Conservation (phyloP, 2,329 filamentous ascomycete genomes). For the Aspergillus melleus region DNA sequence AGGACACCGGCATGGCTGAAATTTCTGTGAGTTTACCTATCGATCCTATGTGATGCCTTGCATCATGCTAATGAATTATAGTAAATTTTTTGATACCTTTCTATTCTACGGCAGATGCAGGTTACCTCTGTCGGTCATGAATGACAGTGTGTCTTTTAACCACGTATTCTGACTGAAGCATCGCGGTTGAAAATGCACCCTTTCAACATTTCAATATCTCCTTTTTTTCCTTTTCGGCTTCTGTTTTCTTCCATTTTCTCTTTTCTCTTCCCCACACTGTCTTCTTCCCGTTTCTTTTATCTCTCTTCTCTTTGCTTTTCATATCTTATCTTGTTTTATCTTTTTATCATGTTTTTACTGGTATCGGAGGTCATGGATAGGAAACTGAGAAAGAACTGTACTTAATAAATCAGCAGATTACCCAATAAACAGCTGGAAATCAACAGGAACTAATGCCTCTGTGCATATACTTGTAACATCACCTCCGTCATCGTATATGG, state of each 20-base stretch:
- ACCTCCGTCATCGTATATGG: background rate
- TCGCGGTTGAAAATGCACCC: constrained; percentile 2
- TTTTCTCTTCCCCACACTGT: background rate
- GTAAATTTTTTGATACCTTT: constrained; percentile 18
- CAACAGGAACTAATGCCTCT: constrained; percentile 14
- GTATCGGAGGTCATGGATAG: constrained; percentile 2
- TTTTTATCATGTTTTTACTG: constrained; percentile 11
- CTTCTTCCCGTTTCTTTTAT: background rate
- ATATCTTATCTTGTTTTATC: background rate
- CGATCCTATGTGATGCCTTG: background rate
- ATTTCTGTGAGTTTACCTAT: constrained; percentile 48
- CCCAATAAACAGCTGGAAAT: background rate
- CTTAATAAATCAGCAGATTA: background rate
- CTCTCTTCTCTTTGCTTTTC: background rate
- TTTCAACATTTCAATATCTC: constrained; percentile 6
- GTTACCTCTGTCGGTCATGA: constrained; percentile 9
- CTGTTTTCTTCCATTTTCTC: constrained; percentile 2
- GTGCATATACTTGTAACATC: too few relatives aligned
- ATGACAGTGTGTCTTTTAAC: background rate
- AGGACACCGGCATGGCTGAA: constrained; percentile 58
- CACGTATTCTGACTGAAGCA: background rate
- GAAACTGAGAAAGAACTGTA: background rate
- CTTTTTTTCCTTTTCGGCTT: constrained; percentile 8
- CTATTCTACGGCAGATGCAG: constrained; percentile 4
- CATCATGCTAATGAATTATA: constrained; percentile 4